Percentiles rank a stretch among this genome's conserved stretches.
Evolutionary conservation across 2,329 filamentous ascomycete species (phyloP).

Genomic region (Phyllachora maydis): DNA sequence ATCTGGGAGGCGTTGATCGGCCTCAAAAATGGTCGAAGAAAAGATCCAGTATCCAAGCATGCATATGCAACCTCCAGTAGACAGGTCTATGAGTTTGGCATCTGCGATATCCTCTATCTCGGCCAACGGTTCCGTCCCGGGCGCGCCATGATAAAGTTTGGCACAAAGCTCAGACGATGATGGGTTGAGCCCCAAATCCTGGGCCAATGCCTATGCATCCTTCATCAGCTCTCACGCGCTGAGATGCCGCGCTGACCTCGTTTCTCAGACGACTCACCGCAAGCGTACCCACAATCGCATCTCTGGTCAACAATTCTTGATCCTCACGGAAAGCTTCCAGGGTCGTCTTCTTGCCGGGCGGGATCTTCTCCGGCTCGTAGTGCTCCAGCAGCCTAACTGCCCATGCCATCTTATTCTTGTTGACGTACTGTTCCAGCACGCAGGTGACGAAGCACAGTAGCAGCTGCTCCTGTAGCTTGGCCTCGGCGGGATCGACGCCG

Average conservation of each 20-base stretch:
- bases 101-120: slow-evolving; percentile 7
- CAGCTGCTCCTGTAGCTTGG: slow-evolving; percentile 38
- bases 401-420: slow-evolving; percentile 37
- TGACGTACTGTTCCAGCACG: slow-evolving; percentile 53
- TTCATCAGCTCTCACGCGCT: too few species aligned
- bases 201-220: slow-evolving; percentile 35
- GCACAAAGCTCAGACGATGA: slow-evolving; percentile 23
- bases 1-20: slow-evolving; percentile 27
- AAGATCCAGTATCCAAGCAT: slow-evolving; percentile 42
- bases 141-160: slow-evolving; percentile 18
- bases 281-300: slow-evolving; percentile 51
- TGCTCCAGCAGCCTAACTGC: slow-evolving; percentile 46
- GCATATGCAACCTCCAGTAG: slow-evolving; percentile 35
- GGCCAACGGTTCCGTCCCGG: slow-evolving; percentile 22
- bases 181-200: slow-evolving; percentile 34
- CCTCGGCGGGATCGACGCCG: slow-evolving; percentile 36
- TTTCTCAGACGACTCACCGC: slow-evolving; percentile 28
- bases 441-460: slow-evolving; percentile 63
- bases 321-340: slow-evolving; percentile 44
- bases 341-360: slow-evolving; percentile 39
- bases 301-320: slow-evolving; percentile 35
- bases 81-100: slow-evolving; percentile 31
- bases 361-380: slow-evolving; percentile 39
- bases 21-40: slow-evolving; percentile 37
- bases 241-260: too few species aligned